These are phyloP conservation scores for Filobasidium uniguttulatum DNA, from an alignment of 1,284 basidiomycete species.

Conservation along the genomic window DNA sequence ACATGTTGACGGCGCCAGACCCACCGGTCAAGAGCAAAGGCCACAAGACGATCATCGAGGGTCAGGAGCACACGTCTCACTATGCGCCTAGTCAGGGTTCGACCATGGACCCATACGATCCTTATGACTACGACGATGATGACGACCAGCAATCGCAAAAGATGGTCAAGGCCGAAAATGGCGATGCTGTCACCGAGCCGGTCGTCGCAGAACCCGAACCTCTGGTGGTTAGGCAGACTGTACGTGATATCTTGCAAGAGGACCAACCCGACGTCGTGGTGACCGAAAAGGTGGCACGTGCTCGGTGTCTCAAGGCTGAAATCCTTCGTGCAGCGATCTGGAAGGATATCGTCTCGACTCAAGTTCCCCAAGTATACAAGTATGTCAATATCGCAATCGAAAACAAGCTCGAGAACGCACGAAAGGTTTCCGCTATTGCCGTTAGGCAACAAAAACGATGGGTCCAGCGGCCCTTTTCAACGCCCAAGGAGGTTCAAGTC, in stretches of 20 bases:
- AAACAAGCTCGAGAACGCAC: constrained; percentile 52
- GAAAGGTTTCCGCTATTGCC: constrained; percentile 61
- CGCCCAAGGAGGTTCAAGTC: constrained; percentile 70
- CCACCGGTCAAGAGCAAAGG: neutral
- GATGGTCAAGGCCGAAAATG: too few relatives aligned
- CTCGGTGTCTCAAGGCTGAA: constrained; percentile 41
- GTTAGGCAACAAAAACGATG: constrained; percentile 63
- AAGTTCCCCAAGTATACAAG: constrained; percentile 27
- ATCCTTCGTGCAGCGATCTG: constrained; percentile 75
- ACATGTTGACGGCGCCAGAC: constrained; percentile 3
- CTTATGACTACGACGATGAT: neutral
- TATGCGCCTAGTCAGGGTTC: too few relatives aligned
- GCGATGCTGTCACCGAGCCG: neutral
- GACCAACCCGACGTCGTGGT: neutral
- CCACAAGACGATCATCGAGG: neutral
- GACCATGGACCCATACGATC: too few relatives aligned
- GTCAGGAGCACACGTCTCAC: neutral
- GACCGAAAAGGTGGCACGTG: constrained; percentile 7
- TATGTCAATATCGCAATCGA: constrained; percentile 32
- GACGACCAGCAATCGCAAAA: too few relatives aligned
- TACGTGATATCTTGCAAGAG: neutral
- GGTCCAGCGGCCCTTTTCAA: constrained; percentile 45
- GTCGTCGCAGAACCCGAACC: neutral
- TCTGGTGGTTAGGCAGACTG: neutral
- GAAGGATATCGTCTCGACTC: constrained; percentile 65